phyloP scores from a whole-genome alignment of 2,329 filamentous ascomycete species.

The Aspergillus texensis region DNA sequence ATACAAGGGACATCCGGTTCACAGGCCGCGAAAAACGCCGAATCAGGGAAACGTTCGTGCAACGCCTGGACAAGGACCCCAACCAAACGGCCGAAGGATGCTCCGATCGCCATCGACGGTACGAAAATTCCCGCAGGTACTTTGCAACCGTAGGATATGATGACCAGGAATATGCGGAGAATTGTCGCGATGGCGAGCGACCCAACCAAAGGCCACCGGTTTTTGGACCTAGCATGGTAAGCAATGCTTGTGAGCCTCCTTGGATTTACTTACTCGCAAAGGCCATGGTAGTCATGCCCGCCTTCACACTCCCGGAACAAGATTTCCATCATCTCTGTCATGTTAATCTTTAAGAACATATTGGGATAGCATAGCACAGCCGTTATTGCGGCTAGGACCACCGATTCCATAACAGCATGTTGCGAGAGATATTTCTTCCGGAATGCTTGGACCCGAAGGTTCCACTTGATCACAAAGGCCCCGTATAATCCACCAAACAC shows the following conservation, averaged over 20 bases:
- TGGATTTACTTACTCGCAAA: constrained; percentile 69
- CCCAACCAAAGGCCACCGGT: constrained; percentile 75
- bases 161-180: constrained; percentile 80
- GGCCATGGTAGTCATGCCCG: constrained; percentile 80
- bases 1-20: constrained; percentile 92
- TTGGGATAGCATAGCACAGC: constrained; percentile 97
- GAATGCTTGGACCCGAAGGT: constrained; percentile 85
- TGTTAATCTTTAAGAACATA: constrained; percentile 91
- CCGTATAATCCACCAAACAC: constrained; percentile 94
- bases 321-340: constrained; percentile 99
- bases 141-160: constrained; percentile 96
- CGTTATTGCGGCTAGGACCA: constrained; percentile 77
- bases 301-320: constrained; percentile 92
- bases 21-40: constrained; percentile 84
- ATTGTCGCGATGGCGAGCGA: constrained; percentile 79
- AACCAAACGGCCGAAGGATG: constrained; percentile 89
- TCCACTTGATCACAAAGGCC: constrained; percentile 97
- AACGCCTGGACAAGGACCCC: constrained; percentile 91
- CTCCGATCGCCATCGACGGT: constrained; percentile 95
- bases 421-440: constrained; percentile 86
- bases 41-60: constrained; percentile 79
- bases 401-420: constrained; percentile 85
- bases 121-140: constrained; percentile 98
- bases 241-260: neutral
- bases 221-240: constrained; percentile 52